Percentiles rank a stretch among this genome's conserved stretches.
phyloP scores from a whole-genome alignment of 177 flowering plant genomes.

The Vitis hybrid region DNA sequence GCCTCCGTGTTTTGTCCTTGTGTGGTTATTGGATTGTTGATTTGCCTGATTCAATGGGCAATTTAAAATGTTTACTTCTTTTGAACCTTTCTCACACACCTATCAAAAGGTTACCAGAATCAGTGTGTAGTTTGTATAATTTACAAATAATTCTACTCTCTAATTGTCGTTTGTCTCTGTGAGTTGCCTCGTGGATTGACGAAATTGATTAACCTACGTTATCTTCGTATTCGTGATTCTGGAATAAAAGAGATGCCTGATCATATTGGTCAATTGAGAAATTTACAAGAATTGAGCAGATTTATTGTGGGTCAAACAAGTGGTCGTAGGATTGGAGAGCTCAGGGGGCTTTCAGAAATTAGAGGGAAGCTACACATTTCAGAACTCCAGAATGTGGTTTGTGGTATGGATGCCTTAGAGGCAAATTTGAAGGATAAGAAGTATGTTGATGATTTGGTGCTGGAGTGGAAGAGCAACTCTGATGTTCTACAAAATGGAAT shows the following conservation, averaged over 20 bases:
- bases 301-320: background rate
- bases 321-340: no score
- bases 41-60: background rate
- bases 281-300: background rate
- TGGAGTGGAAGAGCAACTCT: no score
- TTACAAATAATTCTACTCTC: background rate
- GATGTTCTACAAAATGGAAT: background rate
- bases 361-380: no score
- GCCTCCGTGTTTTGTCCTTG: background rate
- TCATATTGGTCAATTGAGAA: background rate
- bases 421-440: no score
- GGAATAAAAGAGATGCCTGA: no score
- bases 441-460: no score
- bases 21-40: background rate
- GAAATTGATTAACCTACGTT: background rate
- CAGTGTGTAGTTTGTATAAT: no score
- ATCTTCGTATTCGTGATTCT: background rate
- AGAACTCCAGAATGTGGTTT: no score
- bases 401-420: no score
- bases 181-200: background rate
- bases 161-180: background rate
- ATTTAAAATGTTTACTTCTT: background rate
- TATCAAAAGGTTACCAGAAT: no score
- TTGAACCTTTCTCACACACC: no score
- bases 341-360: no score